phyloP scores from a whole-genome alignment of 192 early-diverging fungal species.

The Radiomyces spectabilis region DNA sequence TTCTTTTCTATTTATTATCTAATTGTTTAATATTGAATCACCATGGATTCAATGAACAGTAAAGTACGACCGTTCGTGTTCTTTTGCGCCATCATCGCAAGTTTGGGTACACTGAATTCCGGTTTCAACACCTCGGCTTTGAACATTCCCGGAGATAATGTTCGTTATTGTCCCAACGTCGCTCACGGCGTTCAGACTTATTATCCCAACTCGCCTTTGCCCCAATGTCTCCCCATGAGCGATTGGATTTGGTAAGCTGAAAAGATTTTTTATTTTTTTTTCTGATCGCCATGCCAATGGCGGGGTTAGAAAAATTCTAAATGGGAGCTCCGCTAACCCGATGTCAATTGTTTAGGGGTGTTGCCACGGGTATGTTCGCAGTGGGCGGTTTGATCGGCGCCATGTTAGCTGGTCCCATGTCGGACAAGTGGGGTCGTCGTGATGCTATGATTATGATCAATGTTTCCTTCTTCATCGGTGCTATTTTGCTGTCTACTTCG shows the following conservation, averaged over 20 bases:
- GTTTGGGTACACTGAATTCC: slow-evolving; percentile 22
- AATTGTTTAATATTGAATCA: neutral
- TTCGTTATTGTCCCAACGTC: slow-evolving; percentile 42
- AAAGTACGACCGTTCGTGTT: slow-evolving; percentile 16
- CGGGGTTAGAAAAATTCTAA: too few species aligned
- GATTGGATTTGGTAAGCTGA: slow-evolving; percentile 43
- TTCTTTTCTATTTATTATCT: neutral
- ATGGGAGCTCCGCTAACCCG: too few species aligned
- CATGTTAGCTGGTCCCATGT: slow-evolving; percentile 51
- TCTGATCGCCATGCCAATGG: too few species aligned
- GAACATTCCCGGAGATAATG: slow-evolving; percentile 54
- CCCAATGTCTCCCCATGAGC: slow-evolving; percentile 25
- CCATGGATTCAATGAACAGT: slow-evolving; percentile 15
- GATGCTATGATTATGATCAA: slow-evolving; percentile 47
- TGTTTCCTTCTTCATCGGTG: slow-evolving; percentile 39
- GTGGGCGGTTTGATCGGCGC: slow-evolving; percentile 64
- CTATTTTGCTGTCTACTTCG: slow-evolving; percentile 29
- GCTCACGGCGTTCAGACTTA: slow-evolving; percentile 16
- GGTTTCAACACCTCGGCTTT: slow-evolving; percentile 28
- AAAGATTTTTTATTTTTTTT: slow-evolving; percentile 1
- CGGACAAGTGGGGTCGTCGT: slow-evolving; percentile 56
- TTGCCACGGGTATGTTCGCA: slow-evolving; percentile 50
- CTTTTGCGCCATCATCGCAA: slow-evolving; percentile 21
- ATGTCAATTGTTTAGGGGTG: slow-evolving; percentile 32
- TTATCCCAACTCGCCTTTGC: slow-evolving; percentile 23